A percentile compares a stretch with the other conserved stretches of the same genome.
These are phyloP conservation scores for Phytophthora melonis DNA, from an alignment of 352 stramenopile species.

Conservation along the genomic window DNA sequence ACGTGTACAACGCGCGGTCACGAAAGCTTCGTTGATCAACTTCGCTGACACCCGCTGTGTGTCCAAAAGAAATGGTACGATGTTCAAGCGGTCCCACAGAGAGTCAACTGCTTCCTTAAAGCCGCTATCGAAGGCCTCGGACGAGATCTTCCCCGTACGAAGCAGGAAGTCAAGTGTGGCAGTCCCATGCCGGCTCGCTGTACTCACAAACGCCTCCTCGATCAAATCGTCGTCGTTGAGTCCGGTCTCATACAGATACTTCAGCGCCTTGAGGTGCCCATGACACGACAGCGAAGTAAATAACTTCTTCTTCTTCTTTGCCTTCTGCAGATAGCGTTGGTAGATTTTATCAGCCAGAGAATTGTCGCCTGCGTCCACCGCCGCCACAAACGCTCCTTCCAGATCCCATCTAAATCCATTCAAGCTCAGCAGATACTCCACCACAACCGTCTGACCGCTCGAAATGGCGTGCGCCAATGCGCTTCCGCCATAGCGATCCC, in stretches of 20 bases:
- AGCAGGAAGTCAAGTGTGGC: background rate
- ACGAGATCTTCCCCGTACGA: background rate
- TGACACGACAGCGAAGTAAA: background rate
- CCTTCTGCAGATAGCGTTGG: background rate
- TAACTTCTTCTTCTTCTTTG: background rate
- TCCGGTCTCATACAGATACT: background rate
- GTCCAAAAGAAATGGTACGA: background rate
- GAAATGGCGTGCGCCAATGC: background rate
- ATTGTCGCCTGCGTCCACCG: background rate
- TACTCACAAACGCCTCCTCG: background rate
- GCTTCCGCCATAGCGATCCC: too few relatives aligned
- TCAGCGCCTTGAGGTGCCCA: background rate
- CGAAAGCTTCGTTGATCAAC: background rate
- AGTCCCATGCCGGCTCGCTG: background rate
- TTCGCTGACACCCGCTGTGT: background rate
- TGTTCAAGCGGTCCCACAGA: background rate
- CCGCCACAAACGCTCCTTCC: constrained; percentile 4
- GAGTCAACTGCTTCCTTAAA: background rate
- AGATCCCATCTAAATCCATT: background rate
- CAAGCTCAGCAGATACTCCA: background rate
- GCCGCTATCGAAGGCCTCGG: background rate
- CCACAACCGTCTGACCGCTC: background rate
- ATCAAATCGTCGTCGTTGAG: background rate
- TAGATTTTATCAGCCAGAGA: background rate
- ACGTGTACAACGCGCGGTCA: background rate